A percentile compares a stretch with the other conserved stretches of the same genome.
phyloP scores from a whole-genome alignment of 805 yeast species.

The Debaryomyces castellii region DNA sequence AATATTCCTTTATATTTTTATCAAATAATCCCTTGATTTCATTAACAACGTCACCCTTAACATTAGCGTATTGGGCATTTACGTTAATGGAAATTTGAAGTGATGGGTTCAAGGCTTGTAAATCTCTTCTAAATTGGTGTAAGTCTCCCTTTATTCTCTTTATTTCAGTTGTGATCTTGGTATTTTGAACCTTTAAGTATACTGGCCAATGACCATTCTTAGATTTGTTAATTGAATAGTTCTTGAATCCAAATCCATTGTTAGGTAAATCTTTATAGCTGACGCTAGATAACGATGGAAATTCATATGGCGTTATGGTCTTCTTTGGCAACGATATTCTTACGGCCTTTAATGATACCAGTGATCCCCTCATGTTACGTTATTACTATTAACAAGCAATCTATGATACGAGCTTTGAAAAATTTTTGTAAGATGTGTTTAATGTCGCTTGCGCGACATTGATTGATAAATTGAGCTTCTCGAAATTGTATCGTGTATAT shows the following conservation, averaged over 20 bases:
- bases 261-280: slow-evolving; percentile 25
- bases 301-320: slow-evolving; percentile 17
- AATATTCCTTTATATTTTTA: slow-evolving; percentile 6
- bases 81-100: slow-evolving; percentile 40
- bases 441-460: background rate
- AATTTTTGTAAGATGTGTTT: background rate
- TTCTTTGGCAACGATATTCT: slow-evolving; percentile 17
- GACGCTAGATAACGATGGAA: slow-evolving; percentile 30
- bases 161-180: slow-evolving; percentile 70
- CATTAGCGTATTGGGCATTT: slow-evolving; percentile 34
- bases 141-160: slow-evolving; percentile 71
- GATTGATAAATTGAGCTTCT: background rate
- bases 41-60: slow-evolving; percentile 39
- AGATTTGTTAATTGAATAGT: slow-evolving; percentile 50
- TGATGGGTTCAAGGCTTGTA: slow-evolving; percentile 49
- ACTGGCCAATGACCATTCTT: slow-evolving; percentile 76
- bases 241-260: slow-evolving; percentile 34
- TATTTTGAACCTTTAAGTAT: slow-evolving; percentile 65
- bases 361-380: slow-evolving; percentile 24
- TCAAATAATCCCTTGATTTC: slow-evolving; percentile 29
- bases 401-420: background rate
- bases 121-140: slow-evolving; percentile 62
- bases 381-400: background rate
- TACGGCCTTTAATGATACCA: slow-evolving; percentile 20
- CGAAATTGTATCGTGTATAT: background rate